These are phyloP conservation scores for Vitis vinifera DNA, from an alignment of 164 flowering plant species.

Conservation along the genomic window ASM3070453v1 NC_081823.1:6013001-6013500, in stretches of 20 bases:
- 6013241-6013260: constrained; percentile 88
- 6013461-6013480: constrained; percentile 80
- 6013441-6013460: constrained; percentile 92
- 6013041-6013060: constrained; percentile 13
- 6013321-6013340: constrained; percentile 77
- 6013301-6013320: constrained; percentile 77
- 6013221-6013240: constrained; percentile 74
- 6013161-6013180: constrained; percentile 86
- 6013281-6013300: constrained; percentile 69
- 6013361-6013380: constrained; percentile 62
- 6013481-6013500: constrained; percentile 82
- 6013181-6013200: constrained; percentile 85
- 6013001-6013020: too few relatives aligned
- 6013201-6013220: constrained; percentile 81
- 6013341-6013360: constrained; percentile 79
- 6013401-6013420: constrained; percentile 82
- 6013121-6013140: constrained; percentile 85
- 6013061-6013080: constrained; percentile 79
- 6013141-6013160: constrained; percentile 76
- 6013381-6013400: constrained; percentile 75
- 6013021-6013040: too few relatives aligned
- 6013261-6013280: constrained; percentile 76
- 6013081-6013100: constrained; percentile 78
- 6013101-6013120: constrained; percentile 89
- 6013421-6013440: constrained; percentile 79